Percentiles rank a stretch among this genome's conserved stretches.
phyloP scores from a whole-genome alignment of 345 rosid species.

The Cardamine chenopodiifolia region DNA sequence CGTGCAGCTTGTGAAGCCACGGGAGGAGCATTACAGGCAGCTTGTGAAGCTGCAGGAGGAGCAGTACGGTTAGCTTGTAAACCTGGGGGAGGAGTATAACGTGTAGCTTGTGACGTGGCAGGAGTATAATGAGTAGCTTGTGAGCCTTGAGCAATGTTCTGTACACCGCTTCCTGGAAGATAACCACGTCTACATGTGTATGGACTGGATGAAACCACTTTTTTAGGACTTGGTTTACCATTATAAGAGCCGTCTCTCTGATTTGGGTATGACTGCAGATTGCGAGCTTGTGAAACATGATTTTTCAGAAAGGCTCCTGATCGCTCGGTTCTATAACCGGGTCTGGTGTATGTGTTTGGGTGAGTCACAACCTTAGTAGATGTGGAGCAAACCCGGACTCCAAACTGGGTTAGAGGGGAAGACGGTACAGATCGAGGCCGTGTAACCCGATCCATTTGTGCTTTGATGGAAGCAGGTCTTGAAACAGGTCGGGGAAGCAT shows the following conservation, averaged over 20 bases:
- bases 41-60: too few relatives aligned
- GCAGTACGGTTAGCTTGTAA: too few relatives aligned
- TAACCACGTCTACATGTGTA: not conserved
- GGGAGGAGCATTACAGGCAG: too few relatives aligned
- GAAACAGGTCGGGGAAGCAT: constrained; percentile 23
- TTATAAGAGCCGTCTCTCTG: constrained; percentile 31
- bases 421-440: constrained; percentile 2
- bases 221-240: constrained; percentile 38
- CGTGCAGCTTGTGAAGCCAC: too few relatives aligned
- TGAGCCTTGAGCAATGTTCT: not conserved
- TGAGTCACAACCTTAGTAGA: constrained; percentile 19
- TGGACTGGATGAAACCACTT: constrained; percentile 35
- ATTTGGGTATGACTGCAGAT: constrained; percentile 28
- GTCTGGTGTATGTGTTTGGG: constrained; percentile 37
- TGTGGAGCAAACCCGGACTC: constrained; percentile 47
- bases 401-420: constrained; percentile 16
- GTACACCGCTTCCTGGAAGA: not conserved
- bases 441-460: constrained; percentile 18
- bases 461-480: constrained; percentile 19
- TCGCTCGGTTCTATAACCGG: constrained; percentile 30
- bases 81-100: too few relatives aligned
- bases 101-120: not conserved
- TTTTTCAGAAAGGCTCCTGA: constrained; percentile 20
- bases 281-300: constrained; percentile 32
- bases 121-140: not conserved